Evolutionary conservation across 257 asterid genomes (phyloP).

Genomic region (Cruciata laevipes): DNA sequence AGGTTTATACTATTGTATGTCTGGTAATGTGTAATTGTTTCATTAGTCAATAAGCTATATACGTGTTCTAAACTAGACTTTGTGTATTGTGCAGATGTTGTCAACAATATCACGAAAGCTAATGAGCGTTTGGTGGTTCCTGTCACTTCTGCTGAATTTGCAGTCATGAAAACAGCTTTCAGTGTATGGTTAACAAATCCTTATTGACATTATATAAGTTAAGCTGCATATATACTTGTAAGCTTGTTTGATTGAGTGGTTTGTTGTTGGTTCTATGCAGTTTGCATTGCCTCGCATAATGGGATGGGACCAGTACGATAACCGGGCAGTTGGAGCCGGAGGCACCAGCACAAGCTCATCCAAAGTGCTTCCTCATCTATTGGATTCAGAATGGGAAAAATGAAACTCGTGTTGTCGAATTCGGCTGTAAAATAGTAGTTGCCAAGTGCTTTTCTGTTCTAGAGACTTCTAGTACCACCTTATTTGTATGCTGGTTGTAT

Average conservation of each 20-base stretch:
- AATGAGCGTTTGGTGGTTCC: slow-evolving; percentile 77
- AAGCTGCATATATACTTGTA: background rate
- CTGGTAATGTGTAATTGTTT: background rate
- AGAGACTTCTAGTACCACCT: too few relatives aligned
- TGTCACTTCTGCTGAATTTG: slow-evolving; percentile 86
- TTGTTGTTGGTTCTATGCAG: slow-evolving; percentile 32
- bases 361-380: slow-evolving; percentile 28
- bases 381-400: slow-evolving; percentile 72
- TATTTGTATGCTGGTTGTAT: background rate
- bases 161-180: slow-evolving; percentile 82
- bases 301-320: slow-evolving; percentile 71
- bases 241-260: background rate
- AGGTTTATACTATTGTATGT: too few relatives aligned
- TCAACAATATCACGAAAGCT: slow-evolving; percentile 54
- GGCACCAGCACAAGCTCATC: slow-evolving; percentile 25
- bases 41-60: background rate
- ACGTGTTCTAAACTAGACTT: background rate
- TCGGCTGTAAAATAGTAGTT: background rate
- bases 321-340: slow-evolving; percentile 27
- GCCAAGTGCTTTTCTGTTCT: background rate
- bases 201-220: background rate
- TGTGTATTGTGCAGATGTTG: slow-evolving; percentile 51
- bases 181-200: slow-evolving; percentile 42
- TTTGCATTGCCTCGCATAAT: slow-evolving; percentile 89
- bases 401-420: slow-evolving; percentile 18